phyloP scores from a whole-genome alignment of 345 rosid genomes.

The Aurinia saxatilis region DNA sequence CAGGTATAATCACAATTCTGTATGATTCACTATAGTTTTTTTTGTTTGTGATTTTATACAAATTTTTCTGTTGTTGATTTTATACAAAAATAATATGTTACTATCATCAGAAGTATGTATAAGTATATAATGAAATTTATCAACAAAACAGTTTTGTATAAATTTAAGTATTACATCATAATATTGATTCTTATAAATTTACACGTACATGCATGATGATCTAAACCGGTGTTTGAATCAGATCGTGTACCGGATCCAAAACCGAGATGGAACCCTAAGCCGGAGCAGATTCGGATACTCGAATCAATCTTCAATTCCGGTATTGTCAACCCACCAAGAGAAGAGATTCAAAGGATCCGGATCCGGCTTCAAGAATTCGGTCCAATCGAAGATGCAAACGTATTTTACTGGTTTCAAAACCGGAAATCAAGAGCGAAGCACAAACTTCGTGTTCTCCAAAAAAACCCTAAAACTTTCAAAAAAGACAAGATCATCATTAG shows the following conservation, averaged over 20 bases:
- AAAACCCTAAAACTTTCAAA: slow-evolving; percentile 26
- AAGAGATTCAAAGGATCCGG: slow-evolving; percentile 78
- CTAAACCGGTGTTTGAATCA: slow-evolving; percentile 25
- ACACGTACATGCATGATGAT: slow-evolving; percentile 18
- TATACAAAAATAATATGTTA: not conserved
- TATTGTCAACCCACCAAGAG: slow-evolving; percentile 89
- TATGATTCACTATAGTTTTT: not conserved
- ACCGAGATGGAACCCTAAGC: slow-evolving; percentile 98
- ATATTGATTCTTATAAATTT: not conserved
- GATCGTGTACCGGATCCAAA: slow-evolving; percentile 90
- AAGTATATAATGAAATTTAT: not conserved
- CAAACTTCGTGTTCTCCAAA: slow-evolving; percentile 68
- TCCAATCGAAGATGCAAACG: slow-evolving; percentile 90
- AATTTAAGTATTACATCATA: not conserved
- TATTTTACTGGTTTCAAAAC: slow-evolving; percentile 97
- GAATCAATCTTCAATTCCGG: slow-evolving; percentile 95
- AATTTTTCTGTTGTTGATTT: not conserved
- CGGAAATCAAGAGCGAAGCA: slow-evolving; percentile 88
- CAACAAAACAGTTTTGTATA: not conserved
- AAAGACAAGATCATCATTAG: slow-evolving; percentile 5
- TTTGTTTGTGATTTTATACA: not conserved
- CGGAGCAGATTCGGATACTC: slow-evolving; percentile 84
- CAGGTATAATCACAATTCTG: slow-evolving; percentile 39
- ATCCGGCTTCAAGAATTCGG: slow-evolving; percentile 78
- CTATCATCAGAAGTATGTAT: not conserved